Percentiles rank a stretch among this genome's conserved stretches.
Evolutionary conservation across 2,329 filamentous ascomycete genomes (phyloP).

Genomic region (Hypoxylon sp.): DNA sequence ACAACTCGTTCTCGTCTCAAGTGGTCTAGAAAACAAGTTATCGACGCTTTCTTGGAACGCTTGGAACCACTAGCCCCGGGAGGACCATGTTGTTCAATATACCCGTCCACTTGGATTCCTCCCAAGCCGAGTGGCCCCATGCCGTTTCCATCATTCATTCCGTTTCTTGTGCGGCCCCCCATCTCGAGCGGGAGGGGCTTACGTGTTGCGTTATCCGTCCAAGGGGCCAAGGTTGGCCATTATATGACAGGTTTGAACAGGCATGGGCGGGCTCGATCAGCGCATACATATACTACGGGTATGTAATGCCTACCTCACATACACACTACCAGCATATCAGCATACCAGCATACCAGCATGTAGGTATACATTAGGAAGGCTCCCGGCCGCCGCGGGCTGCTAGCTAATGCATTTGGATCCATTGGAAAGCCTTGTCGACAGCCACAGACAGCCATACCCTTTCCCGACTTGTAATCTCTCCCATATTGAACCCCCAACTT

Average conservation of each 20-base stretch:
- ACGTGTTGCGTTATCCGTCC: slow-evolving; percentile 26
- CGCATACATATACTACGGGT: background rate
- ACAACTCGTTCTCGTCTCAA: slow-evolving; percentile 5
- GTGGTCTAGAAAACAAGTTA: background rate
- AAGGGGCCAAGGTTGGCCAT: slow-evolving; percentile 5
- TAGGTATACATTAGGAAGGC: background rate
- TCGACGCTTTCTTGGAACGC: slow-evolving; percentile 7
- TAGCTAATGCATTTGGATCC: slow-evolving; percentile 28
- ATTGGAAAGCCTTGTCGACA: slow-evolving; percentile 38
- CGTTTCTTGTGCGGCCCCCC: slow-evolving; percentile 24
- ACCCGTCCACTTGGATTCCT: slow-evolving; percentile 46
- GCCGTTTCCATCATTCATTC: slow-evolving; percentile 39
- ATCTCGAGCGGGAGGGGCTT: slow-evolving; percentile 21
- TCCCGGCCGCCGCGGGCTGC: slow-evolving; percentile 6
- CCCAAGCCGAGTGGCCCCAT: slow-evolving; percentile 31
- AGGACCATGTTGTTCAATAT: slow-evolving; percentile 42
- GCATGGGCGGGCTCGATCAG: background rate
- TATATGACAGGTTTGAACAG: background rate
- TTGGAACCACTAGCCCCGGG: slow-evolving; percentile 38
- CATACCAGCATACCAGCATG: too few relatives aligned
- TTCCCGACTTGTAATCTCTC: slow-evolving; percentile 12
- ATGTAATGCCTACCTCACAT: background rate
- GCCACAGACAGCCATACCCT: slow-evolving; percentile 12
- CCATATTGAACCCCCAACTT: slow-evolving; percentile 30
- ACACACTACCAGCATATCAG: background rate